A percentile compares a stretch with the other conserved stretches of the same genome.
Conservation (phyloP, 805 yeast genomes). For the Candida ortonii region DNA sequence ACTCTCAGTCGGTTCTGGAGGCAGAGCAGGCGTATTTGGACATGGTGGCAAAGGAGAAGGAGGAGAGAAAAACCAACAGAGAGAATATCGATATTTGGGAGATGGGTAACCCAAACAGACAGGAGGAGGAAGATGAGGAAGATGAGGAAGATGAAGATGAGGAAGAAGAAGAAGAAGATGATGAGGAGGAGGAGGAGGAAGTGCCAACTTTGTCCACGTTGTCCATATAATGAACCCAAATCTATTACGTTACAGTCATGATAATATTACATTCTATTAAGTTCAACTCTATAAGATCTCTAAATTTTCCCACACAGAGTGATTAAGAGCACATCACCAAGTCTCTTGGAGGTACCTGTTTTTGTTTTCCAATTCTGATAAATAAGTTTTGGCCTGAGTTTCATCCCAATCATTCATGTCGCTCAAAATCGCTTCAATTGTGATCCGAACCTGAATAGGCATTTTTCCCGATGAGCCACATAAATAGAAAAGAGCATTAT, state of each 20-base stretch:
- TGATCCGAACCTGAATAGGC: slow-evolving; percentile 82
- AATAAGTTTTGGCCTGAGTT: slow-evolving; percentile 48
- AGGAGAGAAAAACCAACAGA: slow-evolving; percentile 54
- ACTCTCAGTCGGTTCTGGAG: slow-evolving; percentile 63
- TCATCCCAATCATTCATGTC: slow-evolving; percentile 41
- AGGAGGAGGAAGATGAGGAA: slow-evolving; percentile 22
- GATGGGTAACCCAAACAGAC: slow-evolving; percentile 72
- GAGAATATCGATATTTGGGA: slow-evolving; percentile 66
- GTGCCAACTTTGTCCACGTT: slow-evolving; percentile 5
- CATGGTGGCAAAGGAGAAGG: slow-evolving; percentile 61
- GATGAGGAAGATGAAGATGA: slow-evolving; percentile 25
- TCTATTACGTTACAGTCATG: not conserved
- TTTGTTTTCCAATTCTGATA: slow-evolving; percentile 57
- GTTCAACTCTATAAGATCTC: no score
- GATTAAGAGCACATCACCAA: no score
- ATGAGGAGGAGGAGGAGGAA: slow-evolving; percentile 17
- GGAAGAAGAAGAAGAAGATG: slow-evolving; percentile 26
- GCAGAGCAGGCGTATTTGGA: slow-evolving; percentile 79
- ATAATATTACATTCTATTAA: no score
- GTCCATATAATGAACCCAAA: slow-evolving; percentile 1
- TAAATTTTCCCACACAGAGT: no score
- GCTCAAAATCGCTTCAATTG: slow-evolving; percentile 60
- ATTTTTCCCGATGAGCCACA: slow-evolving; percentile 95
- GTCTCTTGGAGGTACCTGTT: slow-evolving; percentile 83
- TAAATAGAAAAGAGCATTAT: slow-evolving; percentile 64